These are phyloP conservation scores for Sclerotinia borealis DNA, from an alignment of 2,329 filamentous ascomycete genomes.

Conservation along the genomic window DNA sequence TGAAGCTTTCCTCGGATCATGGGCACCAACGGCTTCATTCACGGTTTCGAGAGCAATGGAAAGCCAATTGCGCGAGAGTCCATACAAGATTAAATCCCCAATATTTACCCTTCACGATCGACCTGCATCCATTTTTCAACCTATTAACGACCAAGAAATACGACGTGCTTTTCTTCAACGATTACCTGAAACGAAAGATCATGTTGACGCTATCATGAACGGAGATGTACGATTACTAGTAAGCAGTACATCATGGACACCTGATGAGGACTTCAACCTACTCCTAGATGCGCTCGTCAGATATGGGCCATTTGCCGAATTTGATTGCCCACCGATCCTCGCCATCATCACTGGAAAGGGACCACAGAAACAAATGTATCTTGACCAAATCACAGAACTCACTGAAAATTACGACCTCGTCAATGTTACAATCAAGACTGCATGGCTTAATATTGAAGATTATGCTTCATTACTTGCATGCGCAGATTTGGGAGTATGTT, in stretches of 20 bases:
- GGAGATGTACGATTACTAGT: slow-evolving; percentile 66
- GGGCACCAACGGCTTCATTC: slow-evolving; percentile 66
- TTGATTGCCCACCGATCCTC: slow-evolving; percentile 54
- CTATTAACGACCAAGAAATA: slow-evolving; percentile 43
- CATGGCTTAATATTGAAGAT: slow-evolving; percentile 77
- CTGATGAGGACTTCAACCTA: slow-evolving; percentile 89
- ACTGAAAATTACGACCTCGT: slow-evolving; percentile 52
- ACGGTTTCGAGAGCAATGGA: slow-evolving; percentile 89
- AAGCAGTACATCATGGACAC: slow-evolving; percentile 94
- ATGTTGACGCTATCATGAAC: slow-evolving; percentile 52
- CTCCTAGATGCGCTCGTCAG: slow-evolving; percentile 74
- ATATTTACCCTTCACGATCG: slow-evolving; percentile 78
- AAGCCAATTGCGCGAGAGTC: slow-evolving; percentile 55
- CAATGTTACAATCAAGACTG: slow-evolving; percentile 67
- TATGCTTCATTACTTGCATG: slow-evolving; percentile 80
- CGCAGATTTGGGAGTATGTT: slow-evolving; percentile 82
- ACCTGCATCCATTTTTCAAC: slow-evolving; percentile 75
- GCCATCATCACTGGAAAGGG: slow-evolving; percentile 95
- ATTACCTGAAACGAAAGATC: slow-evolving; percentile 56
- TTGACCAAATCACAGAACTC: slow-evolving; percentile 57
- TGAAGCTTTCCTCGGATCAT: slow-evolving; percentile 64
- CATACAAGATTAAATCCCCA: slow-evolving; percentile 59
- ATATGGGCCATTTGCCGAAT: slow-evolving; percentile 54
- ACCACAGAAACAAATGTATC: slow-evolving; percentile 72
- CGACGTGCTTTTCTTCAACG: slow-evolving; percentile 57